A percentile compares a stretch with the other conserved stretches of the same genome.
Conservation (phyloP, 495 filamentous ascomycete genomes). For the Penicillium waksmanii region DNA sequence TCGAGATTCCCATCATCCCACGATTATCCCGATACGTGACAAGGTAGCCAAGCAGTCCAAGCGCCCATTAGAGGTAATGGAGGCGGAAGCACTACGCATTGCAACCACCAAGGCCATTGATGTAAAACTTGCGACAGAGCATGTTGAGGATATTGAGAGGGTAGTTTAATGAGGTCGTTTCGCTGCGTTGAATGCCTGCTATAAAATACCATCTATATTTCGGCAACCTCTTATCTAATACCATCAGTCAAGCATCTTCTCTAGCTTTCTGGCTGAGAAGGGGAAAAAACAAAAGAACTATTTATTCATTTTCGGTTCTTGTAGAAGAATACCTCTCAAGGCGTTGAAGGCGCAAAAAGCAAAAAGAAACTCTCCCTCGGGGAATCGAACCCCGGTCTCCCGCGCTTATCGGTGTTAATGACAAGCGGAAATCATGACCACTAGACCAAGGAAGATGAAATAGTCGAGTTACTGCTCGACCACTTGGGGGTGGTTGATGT, state of each 20-base stretch:
- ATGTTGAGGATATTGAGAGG: slow-evolving; percentile 7
- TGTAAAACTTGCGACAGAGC: slow-evolving; percentile 2
- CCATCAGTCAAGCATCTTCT: background rate
- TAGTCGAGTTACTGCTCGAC: slow-evolving; percentile 35
- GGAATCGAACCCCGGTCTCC: slow-evolving; percentile 61
- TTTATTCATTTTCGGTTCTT: background rate
- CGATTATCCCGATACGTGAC: slow-evolving; percentile 39
- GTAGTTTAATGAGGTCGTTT: background rate
- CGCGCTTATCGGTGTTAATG: slow-evolving; percentile 48
- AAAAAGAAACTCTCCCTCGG: slow-evolving; percentile 48
- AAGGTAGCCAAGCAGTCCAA: slow-evolving; percentile 19
- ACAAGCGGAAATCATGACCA: slow-evolving; percentile 62
- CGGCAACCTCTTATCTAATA: background rate
- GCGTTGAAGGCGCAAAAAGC: background rate
- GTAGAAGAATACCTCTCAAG: too few relatives aligned
- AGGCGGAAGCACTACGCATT: slow-evolving; percentile 14
- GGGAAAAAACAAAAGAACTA: background rate
- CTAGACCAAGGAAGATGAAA: slow-evolving; percentile 47
- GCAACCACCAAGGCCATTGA: slow-evolving; percentile 9
- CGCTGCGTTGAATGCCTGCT: too few relatives aligned
- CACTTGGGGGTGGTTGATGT: slow-evolving; percentile 32
- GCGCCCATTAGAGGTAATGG: slow-evolving; percentile 21
- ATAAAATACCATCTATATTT: background rate
- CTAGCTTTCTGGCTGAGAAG: background rate
- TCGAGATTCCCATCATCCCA: slow-evolving; percentile 33